Evolutionary conservation across 305 asterid species (phyloP).

Genomic region (Solanum hybrid): DNA sequence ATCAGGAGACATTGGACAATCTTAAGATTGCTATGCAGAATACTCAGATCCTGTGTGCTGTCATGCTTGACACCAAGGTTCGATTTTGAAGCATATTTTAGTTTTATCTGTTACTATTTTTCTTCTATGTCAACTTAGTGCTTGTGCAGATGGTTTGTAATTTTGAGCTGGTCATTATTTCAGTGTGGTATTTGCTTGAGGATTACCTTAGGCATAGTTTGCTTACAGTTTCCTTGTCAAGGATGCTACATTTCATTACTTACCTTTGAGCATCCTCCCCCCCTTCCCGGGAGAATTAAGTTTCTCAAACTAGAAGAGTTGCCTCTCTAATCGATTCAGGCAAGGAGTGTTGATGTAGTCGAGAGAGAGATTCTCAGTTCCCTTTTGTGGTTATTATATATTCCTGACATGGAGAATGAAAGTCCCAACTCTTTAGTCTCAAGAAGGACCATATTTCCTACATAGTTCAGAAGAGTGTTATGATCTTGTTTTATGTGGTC

Average conservation of each 20-base stretch:
- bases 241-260: background rate
- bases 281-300: background rate
- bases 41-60: conserved; percentile 64
- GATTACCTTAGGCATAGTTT: background rate
- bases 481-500: background rate
- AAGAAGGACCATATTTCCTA: background rate
- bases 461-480: background rate
- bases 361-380: background rate
- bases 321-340: background rate
- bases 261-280: background rate
- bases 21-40: conserved; percentile 69
- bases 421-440: background rate
- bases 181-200: background rate
- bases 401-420: background rate
- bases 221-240: background rate
- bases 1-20: conserved; percentile 61
- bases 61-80: conserved; percentile 92
- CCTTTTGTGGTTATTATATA: background rate
- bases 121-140: background rate
- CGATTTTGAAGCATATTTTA: background rate
- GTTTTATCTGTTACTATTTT: background rate
- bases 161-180: background rate
- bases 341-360: background rate
- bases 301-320: background rate
- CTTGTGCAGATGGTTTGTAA: background rate